phyloP scores from a whole-genome alignment of 345 rosid genomes.

The Draba incana region DNA sequence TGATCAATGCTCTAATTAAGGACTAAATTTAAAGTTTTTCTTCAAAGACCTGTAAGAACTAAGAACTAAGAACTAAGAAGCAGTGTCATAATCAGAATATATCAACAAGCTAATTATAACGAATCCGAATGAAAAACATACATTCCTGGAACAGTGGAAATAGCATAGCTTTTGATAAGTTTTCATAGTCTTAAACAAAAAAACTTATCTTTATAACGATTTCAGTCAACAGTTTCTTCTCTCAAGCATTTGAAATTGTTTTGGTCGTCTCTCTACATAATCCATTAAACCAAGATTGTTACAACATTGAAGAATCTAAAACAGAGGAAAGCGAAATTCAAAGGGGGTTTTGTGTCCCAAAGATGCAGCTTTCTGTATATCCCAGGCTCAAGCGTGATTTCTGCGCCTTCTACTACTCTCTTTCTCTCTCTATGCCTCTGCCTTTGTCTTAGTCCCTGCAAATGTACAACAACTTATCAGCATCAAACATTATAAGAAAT shows the following conservation, averaged over 20 bases:
- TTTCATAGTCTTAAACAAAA: background rate
- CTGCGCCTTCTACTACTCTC: conserved; percentile 16
- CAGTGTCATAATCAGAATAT: background rate
- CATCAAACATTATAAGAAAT: background rate
- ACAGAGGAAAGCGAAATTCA: conserved; percentile 16
- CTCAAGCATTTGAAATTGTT: conserved; percentile 26
- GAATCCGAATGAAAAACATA: background rate
- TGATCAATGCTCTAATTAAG: too few relatives aligned
- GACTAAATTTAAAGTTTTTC: too few relatives aligned
- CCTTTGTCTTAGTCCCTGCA: conserved; percentile 42
- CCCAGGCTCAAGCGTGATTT: conserved; percentile 23
- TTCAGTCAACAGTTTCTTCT: background rate
- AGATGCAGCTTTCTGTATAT: conserved; percentile 30
- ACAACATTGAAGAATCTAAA: conserved; percentile 30
- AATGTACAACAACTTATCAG: conserved; percentile 25
- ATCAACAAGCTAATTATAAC: background rate
- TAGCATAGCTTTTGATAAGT: background rate
- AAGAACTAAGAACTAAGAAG: background rate
- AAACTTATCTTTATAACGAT: background rate
- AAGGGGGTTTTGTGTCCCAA: conserved; percentile 30
- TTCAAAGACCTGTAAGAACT: background rate
- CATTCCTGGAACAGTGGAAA: background rate
- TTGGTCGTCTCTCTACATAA: conserved; percentile 28
- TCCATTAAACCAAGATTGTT: conserved; percentile 23
- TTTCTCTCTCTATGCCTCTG: conserved; percentile 12